Conservation (phyloP, 257 asterid genomes). For the Solanum commersonii region DNA sequence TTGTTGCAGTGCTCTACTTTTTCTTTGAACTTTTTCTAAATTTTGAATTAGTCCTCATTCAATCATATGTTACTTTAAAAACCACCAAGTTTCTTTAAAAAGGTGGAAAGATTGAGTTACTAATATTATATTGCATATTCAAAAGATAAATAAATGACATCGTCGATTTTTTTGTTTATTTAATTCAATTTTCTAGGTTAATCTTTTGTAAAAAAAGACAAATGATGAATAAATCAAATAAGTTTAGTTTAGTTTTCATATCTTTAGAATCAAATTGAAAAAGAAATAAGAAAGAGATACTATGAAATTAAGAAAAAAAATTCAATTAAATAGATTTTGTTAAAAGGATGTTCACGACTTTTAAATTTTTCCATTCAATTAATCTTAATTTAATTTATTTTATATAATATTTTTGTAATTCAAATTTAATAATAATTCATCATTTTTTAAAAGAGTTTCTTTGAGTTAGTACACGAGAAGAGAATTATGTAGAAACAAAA, state of each 20-base stretch:
- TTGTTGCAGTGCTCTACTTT: neutral
- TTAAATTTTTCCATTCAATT: neutral
- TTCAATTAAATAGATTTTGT: neutral
- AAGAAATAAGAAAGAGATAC: neutral
- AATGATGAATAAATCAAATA: neutral
- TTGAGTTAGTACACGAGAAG: neutral
- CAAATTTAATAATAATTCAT: too few relatives aligned
- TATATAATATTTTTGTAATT: too few relatives aligned
- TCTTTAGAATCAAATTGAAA: neutral
- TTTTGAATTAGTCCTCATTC: neutral
- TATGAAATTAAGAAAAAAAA: neutral
- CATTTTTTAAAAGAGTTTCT: neutral
- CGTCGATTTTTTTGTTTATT: neutral
- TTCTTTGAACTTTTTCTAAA: too few relatives aligned
- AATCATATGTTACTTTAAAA: neutral
- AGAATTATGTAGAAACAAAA: neutral
- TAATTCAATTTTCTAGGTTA: neutral
- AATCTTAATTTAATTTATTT: too few relatives aligned
- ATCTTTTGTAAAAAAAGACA: too few relatives aligned
- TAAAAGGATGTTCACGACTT: neutral
- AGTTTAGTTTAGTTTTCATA: neutral
- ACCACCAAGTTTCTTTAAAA: neutral
- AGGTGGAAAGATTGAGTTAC: neutral
- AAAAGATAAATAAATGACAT: neutral
- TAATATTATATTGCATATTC: neutral